Evolutionary conservation across 2,329 filamentous ascomycete species (phyloP).

Genomic region (Fusarium siculi): DNA sequence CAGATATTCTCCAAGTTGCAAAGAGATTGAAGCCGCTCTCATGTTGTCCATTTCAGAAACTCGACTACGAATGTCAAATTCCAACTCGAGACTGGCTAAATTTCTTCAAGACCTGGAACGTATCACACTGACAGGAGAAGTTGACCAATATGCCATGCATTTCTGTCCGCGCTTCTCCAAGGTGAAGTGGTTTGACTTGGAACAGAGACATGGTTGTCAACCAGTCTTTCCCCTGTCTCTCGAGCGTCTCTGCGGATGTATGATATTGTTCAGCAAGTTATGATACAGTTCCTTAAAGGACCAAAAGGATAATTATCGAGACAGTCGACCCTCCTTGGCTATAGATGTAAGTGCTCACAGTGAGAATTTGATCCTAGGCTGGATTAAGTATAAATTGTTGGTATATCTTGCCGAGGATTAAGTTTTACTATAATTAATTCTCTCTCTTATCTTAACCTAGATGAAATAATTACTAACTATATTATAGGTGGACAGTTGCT

Average conservation of each 20-base stretch:
- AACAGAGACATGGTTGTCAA: neutral
- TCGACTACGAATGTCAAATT: neutral
- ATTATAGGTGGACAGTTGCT: no score
- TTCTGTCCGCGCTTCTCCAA: neutral
- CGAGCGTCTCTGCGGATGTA: neutral
- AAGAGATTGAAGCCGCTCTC: neutral
- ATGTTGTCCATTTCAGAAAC: neutral
- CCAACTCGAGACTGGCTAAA: neutral
- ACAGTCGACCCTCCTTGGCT: no score
- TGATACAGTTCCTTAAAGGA: no score
- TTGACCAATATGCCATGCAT: no score
- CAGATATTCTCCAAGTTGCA: neutral
- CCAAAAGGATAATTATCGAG: no score
- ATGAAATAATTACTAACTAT: no score
- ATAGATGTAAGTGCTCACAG: no score
- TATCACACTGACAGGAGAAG: neutral
- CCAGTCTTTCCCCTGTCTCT: neutral
- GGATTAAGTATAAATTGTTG: no score
- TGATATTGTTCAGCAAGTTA: neutral
- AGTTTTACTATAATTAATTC: no score
- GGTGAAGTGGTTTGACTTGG: neutral
- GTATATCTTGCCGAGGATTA: no score
- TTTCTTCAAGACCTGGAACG: accelerated
- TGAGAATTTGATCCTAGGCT: no score
- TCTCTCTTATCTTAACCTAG: no score